These are phyloP conservation scores for Aspergillus calidoustus DNA, from an alignment of 2,329 filamentous ascomycete species.

Conservation along the genomic window DNA sequence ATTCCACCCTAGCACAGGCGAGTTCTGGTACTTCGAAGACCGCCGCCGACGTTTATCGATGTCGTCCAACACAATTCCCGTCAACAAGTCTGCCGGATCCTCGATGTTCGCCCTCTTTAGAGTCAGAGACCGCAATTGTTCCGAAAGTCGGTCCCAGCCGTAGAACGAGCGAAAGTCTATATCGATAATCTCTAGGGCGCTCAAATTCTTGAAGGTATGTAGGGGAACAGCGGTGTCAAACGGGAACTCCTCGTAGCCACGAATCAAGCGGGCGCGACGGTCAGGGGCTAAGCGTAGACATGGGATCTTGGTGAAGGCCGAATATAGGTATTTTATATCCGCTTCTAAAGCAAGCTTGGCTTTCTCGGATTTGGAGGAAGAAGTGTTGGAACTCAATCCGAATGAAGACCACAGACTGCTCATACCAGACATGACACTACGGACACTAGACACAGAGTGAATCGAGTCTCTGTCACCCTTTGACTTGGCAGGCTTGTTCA, in stretches of 20 bases:
- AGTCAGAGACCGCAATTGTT: slow-evolving; percentile 87
- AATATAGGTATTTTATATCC: slow-evolving; percentile 95
- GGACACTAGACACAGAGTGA: slow-evolving; percentile 92
- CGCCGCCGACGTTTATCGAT: slow-evolving; percentile 89
- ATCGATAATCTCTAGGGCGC: slow-evolving; percentile 89
- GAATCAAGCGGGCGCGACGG: slow-evolving; percentile 85
- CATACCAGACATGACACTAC: slow-evolving; percentile 97
- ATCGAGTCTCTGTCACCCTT: slow-evolving; percentile 89
- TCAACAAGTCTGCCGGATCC: slow-evolving; percentile 85
- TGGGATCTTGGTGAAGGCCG: slow-evolving; percentile 97
- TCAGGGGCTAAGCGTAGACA: slow-evolving; percentile 90
- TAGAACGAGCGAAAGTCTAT: slow-evolving; percentile 97
- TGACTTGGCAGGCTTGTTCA: slow-evolving; percentile 79
- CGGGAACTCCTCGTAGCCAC: slow-evolving; percentile 95
- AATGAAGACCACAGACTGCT: slow-evolving; percentile 90
- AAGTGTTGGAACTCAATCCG: slow-evolving; percentile 78
- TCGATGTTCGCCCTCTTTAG: slow-evolving; percentile 87
- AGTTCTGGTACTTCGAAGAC: slow-evolving; percentile 82
- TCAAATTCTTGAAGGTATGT: slow-evolving; percentile 96
- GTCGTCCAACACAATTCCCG: slow-evolving; percentile 93
- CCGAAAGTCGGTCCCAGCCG: slow-evolving; percentile 92
- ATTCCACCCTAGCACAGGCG: slow-evolving; percentile 73
- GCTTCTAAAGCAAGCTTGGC: slow-evolving; percentile 83
- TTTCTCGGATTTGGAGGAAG: slow-evolving; percentile 81
- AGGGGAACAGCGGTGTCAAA: slow-evolving; percentile 96